These are phyloP conservation scores for Amanita pallidorosea DNA, from an alignment of 768 basidiomycete species.

Conservation along the genomic window DNA sequence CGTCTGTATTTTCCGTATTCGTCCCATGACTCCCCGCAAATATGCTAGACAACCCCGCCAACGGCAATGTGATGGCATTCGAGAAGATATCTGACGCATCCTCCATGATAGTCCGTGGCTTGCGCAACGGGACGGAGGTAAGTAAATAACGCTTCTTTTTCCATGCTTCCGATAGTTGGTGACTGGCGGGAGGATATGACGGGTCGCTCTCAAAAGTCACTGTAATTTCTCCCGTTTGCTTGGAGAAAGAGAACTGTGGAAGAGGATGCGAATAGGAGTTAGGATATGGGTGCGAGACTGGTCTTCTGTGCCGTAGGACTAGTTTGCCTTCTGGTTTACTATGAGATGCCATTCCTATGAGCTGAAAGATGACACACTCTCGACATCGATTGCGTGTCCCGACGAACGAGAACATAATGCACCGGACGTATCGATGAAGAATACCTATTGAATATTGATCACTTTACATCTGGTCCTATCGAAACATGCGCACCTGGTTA, in stretches of 20 bases:
- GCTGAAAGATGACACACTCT: slow-evolving; percentile 28
- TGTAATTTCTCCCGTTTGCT: slow-evolving; percentile 44
- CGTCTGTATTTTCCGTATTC: not conserved
- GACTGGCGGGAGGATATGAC: slow-evolving; percentile 35
- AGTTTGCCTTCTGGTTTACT: slow-evolving; percentile 42
- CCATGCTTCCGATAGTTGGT: slow-evolving; percentile 37
- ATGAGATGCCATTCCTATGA: not conserved
- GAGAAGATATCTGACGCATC: slow-evolving; percentile 60
- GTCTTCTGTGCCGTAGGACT: slow-evolving; percentile 69
- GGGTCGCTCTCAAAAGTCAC: slow-evolving; percentile 58
- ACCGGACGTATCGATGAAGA: slow-evolving; percentile 73
- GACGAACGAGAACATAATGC: slow-evolving; percentile 68
- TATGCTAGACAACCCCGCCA: slow-evolving; percentile 42
- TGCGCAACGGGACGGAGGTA: slow-evolving; percentile 54
- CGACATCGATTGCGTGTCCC: slow-evolving; percentile 75
- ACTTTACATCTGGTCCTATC: not conserved
- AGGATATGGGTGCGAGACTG: slow-evolving; percentile 67
- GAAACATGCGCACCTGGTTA: slow-evolving; percentile 47
- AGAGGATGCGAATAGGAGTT: slow-evolving; percentile 69
- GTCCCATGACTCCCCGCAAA: slow-evolving; percentile 18
- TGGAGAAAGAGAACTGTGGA: slow-evolving; percentile 55
- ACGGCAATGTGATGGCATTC: slow-evolving; percentile 28
- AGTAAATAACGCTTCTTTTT: slow-evolving; percentile 49
- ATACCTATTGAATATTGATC: slow-evolving; percentile 49
- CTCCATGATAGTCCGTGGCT: slow-evolving; percentile 59